Conservation (phyloP, 2,329 filamentous ascomycete species). For the Cercospora janseana region DNA sequence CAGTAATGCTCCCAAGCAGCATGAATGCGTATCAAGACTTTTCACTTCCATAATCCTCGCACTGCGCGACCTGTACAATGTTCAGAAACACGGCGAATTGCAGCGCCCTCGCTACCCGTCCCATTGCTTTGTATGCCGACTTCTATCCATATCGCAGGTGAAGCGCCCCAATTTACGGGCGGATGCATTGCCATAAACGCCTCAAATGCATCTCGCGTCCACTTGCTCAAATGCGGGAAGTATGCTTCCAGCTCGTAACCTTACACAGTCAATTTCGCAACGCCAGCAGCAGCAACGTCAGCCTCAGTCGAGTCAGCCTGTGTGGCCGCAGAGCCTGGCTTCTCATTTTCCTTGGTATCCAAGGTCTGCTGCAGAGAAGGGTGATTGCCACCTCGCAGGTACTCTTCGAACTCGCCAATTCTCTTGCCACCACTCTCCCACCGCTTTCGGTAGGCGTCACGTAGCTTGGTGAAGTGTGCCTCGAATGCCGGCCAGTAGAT, state of each 20-base stretch:
- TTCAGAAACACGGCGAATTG: not conserved
- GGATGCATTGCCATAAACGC: not conserved
- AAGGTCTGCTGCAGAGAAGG: conserved; percentile 29
- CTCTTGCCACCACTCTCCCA: conserved; percentile 79
- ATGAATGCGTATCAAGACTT: too few relatives aligned
- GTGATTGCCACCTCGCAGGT: conserved; percentile 68
- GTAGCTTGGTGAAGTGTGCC: conserved; percentile 65
- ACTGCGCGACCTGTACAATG: conserved; percentile 4
- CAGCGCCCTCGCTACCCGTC: not conserved
- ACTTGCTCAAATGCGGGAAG: not conserved
- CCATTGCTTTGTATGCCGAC: not conserved
- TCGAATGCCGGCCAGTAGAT: conserved; percentile 86
- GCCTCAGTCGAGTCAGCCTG: conserved; percentile 4
- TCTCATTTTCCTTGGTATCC: conserved; percentile 7
- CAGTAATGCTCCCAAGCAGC: too few relatives aligned
- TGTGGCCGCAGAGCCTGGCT: not conserved
- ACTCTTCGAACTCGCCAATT: conserved; percentile 83
- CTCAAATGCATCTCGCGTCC: not conserved
- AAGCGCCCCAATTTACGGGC: not conserved
- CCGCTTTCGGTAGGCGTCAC: conserved; percentile 61
- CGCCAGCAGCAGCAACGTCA: conserved; percentile 14
- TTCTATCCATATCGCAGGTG: not conserved
- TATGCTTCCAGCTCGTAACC: not conserved
- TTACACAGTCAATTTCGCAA: conserved; percentile 18
- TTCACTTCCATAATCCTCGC: too few relatives aligned